Conservation (phyloP, 2,329 filamentous ascomycete genomes). For the Zasmidium angulare region DNA sequence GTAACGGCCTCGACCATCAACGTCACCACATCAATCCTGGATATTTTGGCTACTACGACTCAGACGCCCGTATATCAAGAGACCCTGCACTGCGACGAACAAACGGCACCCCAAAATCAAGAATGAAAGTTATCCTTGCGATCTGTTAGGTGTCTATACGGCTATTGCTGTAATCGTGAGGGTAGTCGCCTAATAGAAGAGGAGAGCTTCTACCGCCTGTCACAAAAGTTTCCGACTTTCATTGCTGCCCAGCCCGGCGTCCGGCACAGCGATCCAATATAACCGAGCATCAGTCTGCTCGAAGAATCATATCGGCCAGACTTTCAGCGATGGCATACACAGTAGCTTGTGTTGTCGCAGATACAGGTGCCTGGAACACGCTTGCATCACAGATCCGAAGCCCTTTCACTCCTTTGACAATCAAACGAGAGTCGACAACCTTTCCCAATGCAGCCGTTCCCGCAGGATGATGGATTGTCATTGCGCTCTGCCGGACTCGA, state of each 20-base stretch:
- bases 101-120: too few species aligned
- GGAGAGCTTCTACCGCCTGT: background rate
- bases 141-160: too few species aligned
- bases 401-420: conserved; percentile 55
- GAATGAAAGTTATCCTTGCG: too few species aligned
- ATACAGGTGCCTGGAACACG: conserved; percentile 46
- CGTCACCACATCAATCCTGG: too few species aligned
- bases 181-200: too few species aligned
- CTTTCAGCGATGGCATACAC: conserved; percentile 10
- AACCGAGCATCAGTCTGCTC: background rate
- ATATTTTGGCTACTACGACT: too few species aligned
- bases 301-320: conserved; percentile 1
- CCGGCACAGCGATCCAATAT: background rate
- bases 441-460: conserved; percentile 7
- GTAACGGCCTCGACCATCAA: background rate
- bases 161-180: too few species aligned
- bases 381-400: conserved; percentile 63
- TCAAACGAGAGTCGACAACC: conserved; percentile 57
- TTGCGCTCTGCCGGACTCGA: background rate
- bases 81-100: too few species aligned
- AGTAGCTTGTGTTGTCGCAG: conserved; percentile 3
- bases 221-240: background rate
- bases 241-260: too few species aligned
- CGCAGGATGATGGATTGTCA: conserved; percentile 1
- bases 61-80: too few species aligned